Base-by-base conservation (phyloP, 2,329 filamentous ascomycete genomes). In the Pyrenophora graminea region DNA sequence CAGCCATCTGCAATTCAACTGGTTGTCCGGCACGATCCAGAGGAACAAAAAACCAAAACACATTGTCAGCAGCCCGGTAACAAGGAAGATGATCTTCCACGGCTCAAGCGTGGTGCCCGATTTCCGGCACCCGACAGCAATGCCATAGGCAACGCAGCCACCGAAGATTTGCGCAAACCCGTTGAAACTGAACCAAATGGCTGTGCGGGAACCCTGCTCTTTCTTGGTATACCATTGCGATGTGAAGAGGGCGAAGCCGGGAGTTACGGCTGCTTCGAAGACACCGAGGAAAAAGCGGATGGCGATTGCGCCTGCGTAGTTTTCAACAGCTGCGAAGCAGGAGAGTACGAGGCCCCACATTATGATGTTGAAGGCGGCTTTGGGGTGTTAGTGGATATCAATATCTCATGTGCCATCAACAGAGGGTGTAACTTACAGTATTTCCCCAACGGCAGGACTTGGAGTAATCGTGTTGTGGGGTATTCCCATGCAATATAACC, bases 221-320 rank as follows among this genome's bases (percentile, higher is more conserved):
- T 78, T 77, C 67, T 85, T 85, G 1, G 87, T 89, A 61, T 89
- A 90, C 86, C 86, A 90, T 72, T 88, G 85, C 3, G 78, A 82
- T 1, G 86, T 89, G 59, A 90, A 79, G 1, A 90, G 76, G 0
- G 84, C 82, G 59, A 89, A 89, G 0, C 85, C 85, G 0, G 87
- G 87, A 0, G 85, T 87, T 1, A 89, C 85, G 0, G 85, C 84
- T 0, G 85, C 78, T 66, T 90, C 87, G 48, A 87, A 87, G 0
- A 87, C 77, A 23, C 87, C 87, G 0, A 89, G 77, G 59, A 89
- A 83, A 66, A 89, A 85, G 0, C 87, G 81, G 30, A 89, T 80
- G 1, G 83, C 84, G 18, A 88, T 79, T 0, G 85, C 82, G 1
- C 85, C 82, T 0, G 77, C 74, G 61, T 84, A 89, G 65, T 82